These are phyloP conservation scores for Dactylis glomerata DNA, from an alignment of 176 grass and related monocot species.

Conservation along the genomic window DNA sequence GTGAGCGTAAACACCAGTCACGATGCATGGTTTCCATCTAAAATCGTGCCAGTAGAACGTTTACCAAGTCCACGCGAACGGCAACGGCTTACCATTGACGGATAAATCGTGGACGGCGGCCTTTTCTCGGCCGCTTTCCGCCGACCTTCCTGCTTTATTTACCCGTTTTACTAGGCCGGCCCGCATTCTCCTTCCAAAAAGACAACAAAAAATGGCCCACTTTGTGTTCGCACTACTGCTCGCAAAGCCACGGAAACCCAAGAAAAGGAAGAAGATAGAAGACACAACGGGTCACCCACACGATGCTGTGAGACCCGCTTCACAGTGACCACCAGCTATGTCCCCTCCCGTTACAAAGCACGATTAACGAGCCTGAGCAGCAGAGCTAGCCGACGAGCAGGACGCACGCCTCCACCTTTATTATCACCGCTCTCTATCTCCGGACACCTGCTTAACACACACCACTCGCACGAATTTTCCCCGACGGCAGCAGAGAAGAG, in stretches of 20 bases:
- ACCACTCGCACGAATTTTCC: background rate
- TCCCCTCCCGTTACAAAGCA: background rate
- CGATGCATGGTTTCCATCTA: too few relatives aligned
- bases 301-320: background rate
- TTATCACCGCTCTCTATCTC: background rate
- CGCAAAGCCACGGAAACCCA: background rate
- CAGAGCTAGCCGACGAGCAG: background rate
- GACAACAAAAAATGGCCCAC: background rate
- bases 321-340: background rate
- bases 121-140: background rate
- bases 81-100: background rate
- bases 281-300: background rate
- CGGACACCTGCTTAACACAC: background rate
- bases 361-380: background rate
- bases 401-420: background rate
- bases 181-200: background rate
- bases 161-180: background rate
- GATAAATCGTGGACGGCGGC: background rate
- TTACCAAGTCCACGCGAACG: background rate
- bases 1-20: too few relatives aligned
- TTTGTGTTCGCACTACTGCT: background rate
- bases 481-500: background rate
- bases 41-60: too few relatives aligned
- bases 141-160: background rate
- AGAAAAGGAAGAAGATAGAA: background rate